Conservation (phyloP, 2,329 filamentous ascomycete species). For the Pseudogymnoascus sp. region DNA sequence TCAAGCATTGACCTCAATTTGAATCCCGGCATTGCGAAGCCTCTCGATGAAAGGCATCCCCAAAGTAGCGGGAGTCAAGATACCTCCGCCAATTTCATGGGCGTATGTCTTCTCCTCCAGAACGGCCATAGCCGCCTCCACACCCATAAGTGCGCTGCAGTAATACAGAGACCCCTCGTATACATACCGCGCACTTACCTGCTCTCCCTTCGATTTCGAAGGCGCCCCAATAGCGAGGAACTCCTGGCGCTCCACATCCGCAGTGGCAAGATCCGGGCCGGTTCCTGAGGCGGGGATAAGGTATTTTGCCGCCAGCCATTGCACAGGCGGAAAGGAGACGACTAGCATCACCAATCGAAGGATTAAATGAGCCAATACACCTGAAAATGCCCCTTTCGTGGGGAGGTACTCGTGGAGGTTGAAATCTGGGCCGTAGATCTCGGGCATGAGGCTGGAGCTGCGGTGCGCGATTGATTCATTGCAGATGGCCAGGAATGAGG, state of each 20-base stretch:
- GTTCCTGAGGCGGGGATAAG: neutral
- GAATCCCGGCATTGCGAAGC: neutral
- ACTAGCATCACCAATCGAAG: neutral
- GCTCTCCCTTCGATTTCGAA: neutral
- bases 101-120: conserved; percentile 34
- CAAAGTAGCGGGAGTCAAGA: conserved; percentile 41
- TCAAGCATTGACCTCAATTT: neutral
- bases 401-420: neutral
- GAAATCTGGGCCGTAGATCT: conserved; percentile 9
- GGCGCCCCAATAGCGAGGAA: neutral
- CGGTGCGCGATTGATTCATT: conserved; percentile 10
- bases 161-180: conserved; percentile 10
- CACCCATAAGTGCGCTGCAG: conserved; percentile 12
- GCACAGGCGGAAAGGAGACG: neutral
- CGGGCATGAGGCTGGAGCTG: conserved; percentile 7
- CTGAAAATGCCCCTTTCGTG: neutral
- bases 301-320: neutral
- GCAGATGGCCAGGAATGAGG: conserved; percentile 10
- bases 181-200: neutral
- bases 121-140: conserved; percentile 12
- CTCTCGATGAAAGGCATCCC: conserved; percentile 26
- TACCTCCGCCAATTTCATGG: conserved; percentile 36
- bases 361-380: neutral
- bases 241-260: neutral
- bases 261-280: neutral